phyloP scores from a whole-genome alignment of 2,329 filamentous ascomycete genomes.

The Ceratocystis eucalypticola region DNA sequence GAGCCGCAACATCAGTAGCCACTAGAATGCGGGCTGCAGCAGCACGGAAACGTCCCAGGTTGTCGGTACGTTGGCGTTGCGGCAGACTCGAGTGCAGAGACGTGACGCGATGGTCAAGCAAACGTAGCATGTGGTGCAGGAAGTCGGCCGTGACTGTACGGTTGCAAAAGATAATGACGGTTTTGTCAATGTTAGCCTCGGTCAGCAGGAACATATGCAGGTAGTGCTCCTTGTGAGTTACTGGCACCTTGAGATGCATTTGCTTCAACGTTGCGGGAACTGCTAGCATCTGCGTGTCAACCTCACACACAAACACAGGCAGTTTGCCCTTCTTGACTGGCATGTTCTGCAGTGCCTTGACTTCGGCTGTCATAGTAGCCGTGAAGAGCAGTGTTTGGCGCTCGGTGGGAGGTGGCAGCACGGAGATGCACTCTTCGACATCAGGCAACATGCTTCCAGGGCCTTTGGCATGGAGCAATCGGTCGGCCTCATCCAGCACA shows the following conservation, averaged over 20 bases:
- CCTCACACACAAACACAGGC: conserved; percentile 78
- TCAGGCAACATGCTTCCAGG: conserved; percentile 88
- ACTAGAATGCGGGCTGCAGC: conserved; percentile 79
- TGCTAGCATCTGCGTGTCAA: conserved; percentile 60
- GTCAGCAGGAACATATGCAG: conserved; percentile 80
- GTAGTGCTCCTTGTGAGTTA: conserved; percentile 90
- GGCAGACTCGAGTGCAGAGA: conserved; percentile 77
- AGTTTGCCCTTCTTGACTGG: conserved; percentile 54
- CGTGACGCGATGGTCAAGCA: conserved; percentile 80
- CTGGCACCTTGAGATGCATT: conserved; percentile 73
- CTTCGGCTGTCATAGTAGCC: conserved; percentile 85
- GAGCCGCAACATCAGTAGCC: conserved; percentile 85
- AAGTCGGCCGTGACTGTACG: conserved; percentile 77
- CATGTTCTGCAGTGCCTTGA: conserved; percentile 70
- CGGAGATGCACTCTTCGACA: conserved; percentile 73
- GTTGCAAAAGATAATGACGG: conserved; percentile 89
- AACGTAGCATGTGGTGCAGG: conserved; percentile 73
- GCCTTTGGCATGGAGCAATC: conserved; percentile 59
- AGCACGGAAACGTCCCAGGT: conserved; percentile 83
- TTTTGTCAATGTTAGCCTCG: conserved; percentile 57
- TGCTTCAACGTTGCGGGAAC: conserved; percentile 72
- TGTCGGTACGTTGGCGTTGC: conserved; percentile 72
- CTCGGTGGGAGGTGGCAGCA: conserved; percentile 60
- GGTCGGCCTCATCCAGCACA: conserved; percentile 90
- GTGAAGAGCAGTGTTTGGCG: conserved; percentile 95